Evolutionary conservation across 2,329 filamentous ascomycete genomes (phyloP).

Genomic region (Aspergillus fischeri): DNA sequence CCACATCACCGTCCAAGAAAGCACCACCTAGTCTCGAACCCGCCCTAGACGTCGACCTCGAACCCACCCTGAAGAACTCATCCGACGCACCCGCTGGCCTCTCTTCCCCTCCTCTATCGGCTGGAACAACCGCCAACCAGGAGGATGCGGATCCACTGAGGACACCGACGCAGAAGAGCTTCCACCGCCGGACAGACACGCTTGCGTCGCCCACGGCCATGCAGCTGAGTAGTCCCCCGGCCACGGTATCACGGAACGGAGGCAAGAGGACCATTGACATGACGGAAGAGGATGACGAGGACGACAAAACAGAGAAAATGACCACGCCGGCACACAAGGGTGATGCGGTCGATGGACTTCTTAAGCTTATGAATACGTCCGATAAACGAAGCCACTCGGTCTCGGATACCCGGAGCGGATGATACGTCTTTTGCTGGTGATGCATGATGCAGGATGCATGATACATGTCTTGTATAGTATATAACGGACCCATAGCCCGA

Average conservation of each 20-base stretch:
- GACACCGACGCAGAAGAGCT: slow-evolving; percentile 18
- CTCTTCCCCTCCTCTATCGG: slow-evolving; percentile 17
- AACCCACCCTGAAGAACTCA: slow-evolving; percentile 1
- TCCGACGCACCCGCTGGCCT: slow-evolving; percentile 8
- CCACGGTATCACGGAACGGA: slow-evolving; percentile 20
- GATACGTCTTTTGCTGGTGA: neutral
- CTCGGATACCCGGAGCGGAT: slow-evolving; percentile 20
- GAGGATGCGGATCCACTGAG: slow-evolving; percentile 15
- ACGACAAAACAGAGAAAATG: neutral
- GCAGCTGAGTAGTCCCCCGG: slow-evolving; percentile 34
- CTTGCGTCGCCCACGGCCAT: slow-evolving; percentile 30
- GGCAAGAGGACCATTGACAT: neutral
- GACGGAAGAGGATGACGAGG: neutral
- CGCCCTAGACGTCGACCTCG: slow-evolving; percentile 13
- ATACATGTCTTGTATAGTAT: neutral
- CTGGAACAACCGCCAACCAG: slow-evolving; percentile 5
- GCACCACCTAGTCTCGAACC: slow-evolving; percentile 11
- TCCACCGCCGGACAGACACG: slow-evolving; percentile 3
- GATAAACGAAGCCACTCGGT: slow-evolving; percentile 20
- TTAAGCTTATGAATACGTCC: slow-evolving; percentile 38
- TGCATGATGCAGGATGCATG: neutral
- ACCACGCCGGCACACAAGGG: slow-evolving; percentile 29
- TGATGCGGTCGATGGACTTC: slow-evolving; percentile 36
- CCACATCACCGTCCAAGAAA: neutral
- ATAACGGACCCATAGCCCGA: neutral